phyloP scores from a whole-genome alignment of 192 early-diverging fungal genomes.

The Umbelopsis sp. region DNA sequence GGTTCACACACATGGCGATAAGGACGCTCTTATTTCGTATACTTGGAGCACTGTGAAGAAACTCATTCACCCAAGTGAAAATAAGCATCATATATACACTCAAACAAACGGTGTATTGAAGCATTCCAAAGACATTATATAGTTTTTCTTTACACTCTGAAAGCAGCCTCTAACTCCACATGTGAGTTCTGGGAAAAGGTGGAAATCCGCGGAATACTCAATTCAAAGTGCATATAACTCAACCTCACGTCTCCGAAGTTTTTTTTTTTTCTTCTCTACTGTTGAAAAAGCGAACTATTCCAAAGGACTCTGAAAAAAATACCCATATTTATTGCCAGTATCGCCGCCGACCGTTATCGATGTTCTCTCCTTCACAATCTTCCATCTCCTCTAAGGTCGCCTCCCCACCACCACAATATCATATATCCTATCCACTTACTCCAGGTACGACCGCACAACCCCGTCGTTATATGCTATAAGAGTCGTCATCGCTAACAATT shows the following conservation, averaged over 20 bases:
- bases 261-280: background rate
- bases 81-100: no score
- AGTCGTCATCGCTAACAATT: no score
- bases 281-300: background rate
- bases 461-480: no score
- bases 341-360: background rate
- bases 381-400: background rate
- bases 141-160: background rate
- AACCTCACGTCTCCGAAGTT: background rate
- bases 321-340: no score
- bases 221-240: background rate
- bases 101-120: no score
- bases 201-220: constrained; percentile 11
- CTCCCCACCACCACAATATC: background rate
- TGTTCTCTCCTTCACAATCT: constrained; percentile 11
- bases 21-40: no score
- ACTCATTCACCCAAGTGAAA: no score
- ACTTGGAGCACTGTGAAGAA: no score
- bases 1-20: no score
- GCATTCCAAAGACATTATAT: no score
- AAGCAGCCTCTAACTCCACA: background rate
- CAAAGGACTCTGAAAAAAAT: no score
- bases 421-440: background rate
- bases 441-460: background rate
- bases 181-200: constrained; percentile 6